Conservation (phyloP, 2,329 filamentous ascomycete genomes). For the Xylaria sp. region DNA sequence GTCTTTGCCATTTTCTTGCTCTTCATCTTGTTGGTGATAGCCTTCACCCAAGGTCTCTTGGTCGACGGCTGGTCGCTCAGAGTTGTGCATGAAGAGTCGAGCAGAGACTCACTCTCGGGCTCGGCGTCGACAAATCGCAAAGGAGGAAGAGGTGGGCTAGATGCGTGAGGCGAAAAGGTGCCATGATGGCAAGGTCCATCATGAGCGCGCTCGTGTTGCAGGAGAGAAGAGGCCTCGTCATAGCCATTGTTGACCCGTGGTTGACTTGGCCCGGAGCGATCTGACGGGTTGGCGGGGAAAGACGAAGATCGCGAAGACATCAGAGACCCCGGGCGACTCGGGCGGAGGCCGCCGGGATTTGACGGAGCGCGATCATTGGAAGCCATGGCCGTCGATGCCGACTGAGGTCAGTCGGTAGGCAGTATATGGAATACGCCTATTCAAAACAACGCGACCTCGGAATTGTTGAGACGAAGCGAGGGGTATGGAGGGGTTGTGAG, state of each 20-base stretch:
- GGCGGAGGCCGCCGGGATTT: slow-evolving; percentile 31
- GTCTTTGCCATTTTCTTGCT: slow-evolving; percentile 69
- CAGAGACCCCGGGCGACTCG: slow-evolving; percentile 29
- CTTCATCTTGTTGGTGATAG: slow-evolving; percentile 47
- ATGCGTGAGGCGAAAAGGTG: slow-evolving; percentile 66
- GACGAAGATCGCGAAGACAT: slow-evolving; percentile 15
- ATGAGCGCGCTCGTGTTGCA: slow-evolving; percentile 37
- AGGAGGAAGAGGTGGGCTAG: slow-evolving; percentile 41
- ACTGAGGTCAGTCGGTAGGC: not conserved
- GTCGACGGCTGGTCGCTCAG: slow-evolving; percentile 35
- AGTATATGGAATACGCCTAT: not conserved
- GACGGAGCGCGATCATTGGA: slow-evolving; percentile 27
- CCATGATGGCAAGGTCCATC: slow-evolving; percentile 61
- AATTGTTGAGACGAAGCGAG: not conserved
- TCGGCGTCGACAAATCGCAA: slow-evolving; percentile 31
- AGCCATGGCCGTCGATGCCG: slow-evolving; percentile 4
- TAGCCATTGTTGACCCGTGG: slow-evolving; percentile 12
- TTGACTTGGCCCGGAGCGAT: not conserved
- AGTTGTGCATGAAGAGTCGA: slow-evolving; percentile 31
- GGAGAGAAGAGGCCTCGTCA: slow-evolving; percentile 49
- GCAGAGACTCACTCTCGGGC: slow-evolving; percentile 29
- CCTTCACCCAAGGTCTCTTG: slow-evolving; percentile 40
- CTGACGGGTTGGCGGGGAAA: not conserved
- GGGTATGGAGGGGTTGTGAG: not conserved
- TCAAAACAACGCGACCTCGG: not conserved